Conservation (phyloP, 371 early-diverging fungal genomes). For the Umbelopsis sp. region DNA sequence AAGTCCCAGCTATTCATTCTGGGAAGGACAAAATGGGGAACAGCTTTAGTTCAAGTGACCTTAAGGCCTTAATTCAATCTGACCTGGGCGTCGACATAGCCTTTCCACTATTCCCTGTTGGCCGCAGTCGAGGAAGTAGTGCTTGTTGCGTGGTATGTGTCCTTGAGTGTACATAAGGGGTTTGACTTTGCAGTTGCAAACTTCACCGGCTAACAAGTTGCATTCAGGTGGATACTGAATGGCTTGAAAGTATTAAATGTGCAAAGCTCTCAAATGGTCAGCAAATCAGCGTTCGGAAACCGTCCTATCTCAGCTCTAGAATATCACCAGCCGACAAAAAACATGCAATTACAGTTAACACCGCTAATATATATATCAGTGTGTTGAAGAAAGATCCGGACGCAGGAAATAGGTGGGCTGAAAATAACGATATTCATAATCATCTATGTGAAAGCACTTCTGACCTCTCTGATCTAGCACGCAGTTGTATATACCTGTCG, state of each 20-base stretch:
- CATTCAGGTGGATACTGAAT: slow-evolving; percentile 45
- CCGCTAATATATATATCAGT: slow-evolving; percentile 47
- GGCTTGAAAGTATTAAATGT: slow-evolving; percentile 39
- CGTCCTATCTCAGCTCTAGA: slow-evolving; percentile 22
- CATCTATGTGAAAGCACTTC: neutral
- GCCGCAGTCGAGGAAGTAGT: slow-evolving; percentile 52
- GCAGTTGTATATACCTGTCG: neutral
- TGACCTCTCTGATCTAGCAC: neutral
- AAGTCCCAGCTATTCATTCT: neutral
- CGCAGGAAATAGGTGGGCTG: slow-evolving; percentile 26
- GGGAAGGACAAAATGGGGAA: slow-evolving; percentile 34
- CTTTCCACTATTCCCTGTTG: slow-evolving; percentile 63
- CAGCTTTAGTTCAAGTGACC: slow-evolving; percentile 40
- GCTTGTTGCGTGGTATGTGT: slow-evolving; percentile 66
- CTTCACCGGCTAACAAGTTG: neutral
- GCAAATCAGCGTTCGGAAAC: slow-evolving; percentile 29
- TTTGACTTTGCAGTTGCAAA: neutral
- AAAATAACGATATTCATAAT: neutral
- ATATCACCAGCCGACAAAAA: slow-evolving; percentile 33
- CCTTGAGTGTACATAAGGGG: slow-evolving; percentile 3
- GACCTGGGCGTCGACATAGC: slow-evolving; percentile 65
- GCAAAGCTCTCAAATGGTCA: slow-evolving; percentile 8
- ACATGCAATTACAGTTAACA: slow-evolving; percentile 36
- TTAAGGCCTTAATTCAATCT: slow-evolving; percentile 46
- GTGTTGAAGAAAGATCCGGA: slow-evolving; percentile 35